Evolutionary conservation across 352 stramenopile genomes (phyloP).

Genomic region (Pythium dissotocum): DNA sequence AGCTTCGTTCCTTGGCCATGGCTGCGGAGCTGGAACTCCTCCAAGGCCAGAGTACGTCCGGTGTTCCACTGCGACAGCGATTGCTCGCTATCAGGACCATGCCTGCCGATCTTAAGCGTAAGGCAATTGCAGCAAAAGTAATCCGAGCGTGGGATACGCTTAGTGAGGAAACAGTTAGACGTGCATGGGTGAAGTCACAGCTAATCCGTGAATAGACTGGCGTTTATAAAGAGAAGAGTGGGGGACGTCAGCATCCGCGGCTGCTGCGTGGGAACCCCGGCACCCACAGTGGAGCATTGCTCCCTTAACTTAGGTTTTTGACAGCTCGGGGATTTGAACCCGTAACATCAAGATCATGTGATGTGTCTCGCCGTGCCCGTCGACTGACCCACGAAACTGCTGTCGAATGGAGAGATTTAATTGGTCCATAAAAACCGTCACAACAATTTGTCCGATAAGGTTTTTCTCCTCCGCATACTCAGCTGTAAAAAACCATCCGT

Average conservation of each 20-base stretch:
- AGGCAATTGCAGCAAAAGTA: constrained; percentile 15
- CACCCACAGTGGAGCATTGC: constrained; percentile 14
- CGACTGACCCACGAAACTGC: constrained; percentile 9
- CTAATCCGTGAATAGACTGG: not conserved
- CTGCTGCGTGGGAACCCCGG: constrained; percentile 21
- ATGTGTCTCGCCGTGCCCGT: constrained; percentile 5
- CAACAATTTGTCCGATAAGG: not conserved
- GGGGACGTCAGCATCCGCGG: constrained; percentile 22
- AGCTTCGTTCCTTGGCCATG: constrained; percentile 16
- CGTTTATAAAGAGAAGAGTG: constrained; percentile 5
- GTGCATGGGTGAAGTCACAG: constrained; percentile 21
- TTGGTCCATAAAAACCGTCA: not conserved
- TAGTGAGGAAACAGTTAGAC: constrained; percentile 12
- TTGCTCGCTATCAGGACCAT: constrained; percentile 16
- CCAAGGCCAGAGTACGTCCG: not conserved
- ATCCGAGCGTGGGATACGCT: constrained; percentile 21
- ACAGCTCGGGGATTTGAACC: constrained; percentile 13
- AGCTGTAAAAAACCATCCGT: constrained; percentile 2
- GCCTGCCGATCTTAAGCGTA: constrained; percentile 13
- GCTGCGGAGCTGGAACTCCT: constrained; percentile 12
- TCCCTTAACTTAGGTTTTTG: constrained; percentile 18
- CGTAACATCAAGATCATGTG: not conserved
- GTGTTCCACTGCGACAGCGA: constrained; percentile 16
- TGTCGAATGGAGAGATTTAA: not conserved
- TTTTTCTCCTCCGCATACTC: not conserved